Base-by-base conservation (phyloP, 2,329 filamentous ascomycete genomes). In the Tricladium varicosporioides region DNA sequence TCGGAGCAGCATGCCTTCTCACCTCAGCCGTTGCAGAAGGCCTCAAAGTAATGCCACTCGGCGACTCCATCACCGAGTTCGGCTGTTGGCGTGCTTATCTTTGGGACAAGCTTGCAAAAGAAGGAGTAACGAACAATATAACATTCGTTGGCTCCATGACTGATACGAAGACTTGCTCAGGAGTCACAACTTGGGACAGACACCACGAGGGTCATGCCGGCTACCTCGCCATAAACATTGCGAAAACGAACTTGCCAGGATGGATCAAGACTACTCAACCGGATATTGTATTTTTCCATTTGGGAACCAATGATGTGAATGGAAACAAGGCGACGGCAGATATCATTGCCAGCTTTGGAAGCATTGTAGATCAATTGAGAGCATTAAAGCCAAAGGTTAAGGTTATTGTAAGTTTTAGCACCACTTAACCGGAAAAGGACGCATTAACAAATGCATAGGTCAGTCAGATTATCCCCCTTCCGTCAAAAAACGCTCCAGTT, bases 121-220 rank as follows among this genome's bases (percentile, higher is more conserved):
- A 71, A 18, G 69, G 70, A 8, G 56, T 73, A 2, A 65, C 72
- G n/a, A 16, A 47, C 14, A 65, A 67, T 47, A 70, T 76, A 53
- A 66, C 77, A 61, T 76, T 75, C 53, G 75, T 78, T 5, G 75
- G 76, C 33, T 73, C 73, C 55, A 69, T 72, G 65, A 72, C 66
- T 48, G 70, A 70, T 60, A 74, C 75, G 57, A 66, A 71, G 51
- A 69, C 70, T 57, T 76, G 75, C 67, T 13, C 13, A 15, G 49
- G 31, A 8, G 70, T 71, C 5, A 50, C 66, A 11, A 64, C 69
- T 54, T 77, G 73, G 63, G 72, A 74, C 55, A 67, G 68, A 47
- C 69, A 75, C 54, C 74, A 78, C 58, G 76, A 78, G 65, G 75
- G 75, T 53, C 76, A 78, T 66, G 72, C 73, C 10, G 75, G 76